Evolutionary conservation across 2,329 filamentous ascomycete species (phyloP).

Genomic region (Xylariaceae sp.): DNA sequence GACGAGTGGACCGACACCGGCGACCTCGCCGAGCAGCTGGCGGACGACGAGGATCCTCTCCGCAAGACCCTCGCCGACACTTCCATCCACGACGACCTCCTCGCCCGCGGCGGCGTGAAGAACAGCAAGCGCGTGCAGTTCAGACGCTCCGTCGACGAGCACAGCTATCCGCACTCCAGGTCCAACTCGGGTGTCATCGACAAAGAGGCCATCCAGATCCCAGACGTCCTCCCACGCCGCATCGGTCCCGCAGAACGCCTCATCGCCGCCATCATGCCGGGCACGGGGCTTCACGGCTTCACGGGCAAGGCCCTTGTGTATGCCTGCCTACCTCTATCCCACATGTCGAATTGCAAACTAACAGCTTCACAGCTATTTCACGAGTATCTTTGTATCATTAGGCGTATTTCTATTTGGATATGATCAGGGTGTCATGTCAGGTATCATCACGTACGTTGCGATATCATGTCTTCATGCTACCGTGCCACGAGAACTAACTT

Average conservation of each 20-base stretch:
- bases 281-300: slow-evolving; percentile 77
- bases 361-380: slow-evolving; percentile 69
- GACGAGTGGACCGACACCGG: slow-evolving; percentile 91
- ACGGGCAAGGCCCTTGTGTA: slow-evolving; percentile 94
- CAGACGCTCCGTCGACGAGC: slow-evolving; percentile 44
- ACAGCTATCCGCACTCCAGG: slow-evolving; percentile 32
- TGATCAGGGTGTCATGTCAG: slow-evolving; percentile 86
- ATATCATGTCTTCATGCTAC: not conserved
- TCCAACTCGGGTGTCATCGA: slow-evolving; percentile 44
- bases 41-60: slow-evolving; percentile 77
- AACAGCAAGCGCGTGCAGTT: slow-evolving; percentile 66
- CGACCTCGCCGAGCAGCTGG: slow-evolving; percentile 88
- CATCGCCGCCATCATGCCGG: slow-evolving; percentile 82
- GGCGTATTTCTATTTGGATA: slow-evolving; percentile 88
- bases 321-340: slow-evolving; percentile 21
- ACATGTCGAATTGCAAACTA: slow-evolving; percentile 1
- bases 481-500: slow-evolving; percentile 13
- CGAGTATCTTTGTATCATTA: slow-evolving; percentile 82
- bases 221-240: slow-evolving; percentile 58
- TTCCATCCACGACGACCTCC: slow-evolving; percentile 56
- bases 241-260: slow-evolving; percentile 66
- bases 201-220: slow-evolving; percentile 81
- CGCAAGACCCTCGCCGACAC: slow-evolving; percentile 64
- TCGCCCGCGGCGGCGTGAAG: slow-evolving; percentile 47
- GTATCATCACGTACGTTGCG: slow-evolving; percentile 57